Evolutionary conservation across 1,284 basidiomycete species (phyloP).

Genomic region (Cryptococcus sp.): DNA sequence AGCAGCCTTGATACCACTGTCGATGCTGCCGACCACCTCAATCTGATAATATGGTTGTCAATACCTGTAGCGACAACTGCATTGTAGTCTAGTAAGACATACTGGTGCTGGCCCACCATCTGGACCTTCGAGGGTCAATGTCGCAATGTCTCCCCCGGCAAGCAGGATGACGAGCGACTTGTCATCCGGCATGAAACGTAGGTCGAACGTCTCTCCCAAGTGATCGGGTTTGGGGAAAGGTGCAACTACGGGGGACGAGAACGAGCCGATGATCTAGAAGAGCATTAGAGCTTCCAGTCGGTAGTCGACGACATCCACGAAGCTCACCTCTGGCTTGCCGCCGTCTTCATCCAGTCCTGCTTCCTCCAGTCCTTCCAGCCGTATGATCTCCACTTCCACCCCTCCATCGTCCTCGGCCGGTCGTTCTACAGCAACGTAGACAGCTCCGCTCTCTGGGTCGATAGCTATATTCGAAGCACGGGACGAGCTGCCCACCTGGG

Average conservation of each 20-base stretch:
- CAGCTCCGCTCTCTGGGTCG: constrained; percentile 67
- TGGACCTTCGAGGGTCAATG: constrained; percentile 57
- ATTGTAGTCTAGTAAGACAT: constrained; percentile 7
- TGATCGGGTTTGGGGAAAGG: constrained; percentile 37
- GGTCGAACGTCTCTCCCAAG: constrained; percentile 60
- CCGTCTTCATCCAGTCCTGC: no score
- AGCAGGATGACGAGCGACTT: constrained; percentile 66
- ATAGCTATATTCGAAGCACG: constrained; percentile 42
- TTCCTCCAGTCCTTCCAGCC: constrained; percentile 44
- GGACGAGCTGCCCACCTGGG: constrained; percentile 11
- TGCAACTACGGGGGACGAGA: constrained; percentile 37
- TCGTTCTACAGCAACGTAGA: constrained; percentile 63
- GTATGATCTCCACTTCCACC: constrained; percentile 66
- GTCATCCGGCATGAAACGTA: constrained; percentile 69
- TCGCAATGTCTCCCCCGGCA: constrained; percentile 75
- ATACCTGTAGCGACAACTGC: neutral
- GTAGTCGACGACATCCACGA: constrained; percentile 6
- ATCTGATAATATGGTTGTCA: constrained; percentile 46
- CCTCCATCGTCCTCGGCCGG: constrained; percentile 57
- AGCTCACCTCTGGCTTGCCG: constrained; percentile 26
- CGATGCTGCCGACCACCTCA: constrained; percentile 82
- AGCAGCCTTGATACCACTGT: constrained; percentile 78
- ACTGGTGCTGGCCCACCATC: constrained; percentile 59
- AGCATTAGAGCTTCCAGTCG: no score
- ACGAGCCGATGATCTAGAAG: constrained; percentile 32